Evolutionary conservation across 1,284 basidiomycete species (phyloP), one percentile per base, ranked within the genome.

Genomic region (Ganoderma sinense): DNA sequence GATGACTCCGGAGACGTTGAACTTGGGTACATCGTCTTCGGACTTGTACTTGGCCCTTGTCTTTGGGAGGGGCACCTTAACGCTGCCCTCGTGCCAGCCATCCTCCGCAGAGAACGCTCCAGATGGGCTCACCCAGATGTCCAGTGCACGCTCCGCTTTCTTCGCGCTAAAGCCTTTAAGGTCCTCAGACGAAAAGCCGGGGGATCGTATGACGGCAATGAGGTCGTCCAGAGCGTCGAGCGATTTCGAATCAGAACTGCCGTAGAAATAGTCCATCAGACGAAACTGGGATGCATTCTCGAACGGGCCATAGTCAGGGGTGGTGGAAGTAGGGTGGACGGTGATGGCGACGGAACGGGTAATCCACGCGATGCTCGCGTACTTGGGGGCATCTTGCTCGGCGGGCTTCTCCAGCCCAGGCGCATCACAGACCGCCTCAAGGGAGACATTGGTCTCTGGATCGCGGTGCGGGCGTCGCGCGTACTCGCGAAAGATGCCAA

Each of bases 11-110:
- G 69, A 31, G 6, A 82, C 72, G 2, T 58, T 56, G 65, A 78
- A 78, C 8, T 60, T 48, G 0, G 79, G 79, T 1, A 75, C 75
- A 0, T 70, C 68, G 0, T 26, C 70, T 51, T 80, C 79, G 65
- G 69, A 72, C 8, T 14, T 8, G 53, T 74, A 61, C n/a, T 70
- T 71, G 0, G 64, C 48, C 3, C 61, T 23, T 2, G 73, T 73
- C 16, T 59, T 61, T 2, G 77, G 45, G 4, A 48, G 45, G 0
- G 20, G 20, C 6, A 48, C 10, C 20, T 48, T 7, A 5, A 48
- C 20, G 6, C 20, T 8, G 1, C 45, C 45, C 10, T 2, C 65
- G 0, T 62, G 65, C 80, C 79, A 81, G 2, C 77, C 78, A 59
- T 80, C 73, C 1, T 66, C 45, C 0, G 40, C 45, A 0, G 63